A percentile compares a stretch with the other conserved stretches of the same genome.
phyloP scores from a whole-genome alignment of 345 rosid genomes.

The Hirschfeldia incana region DNA sequence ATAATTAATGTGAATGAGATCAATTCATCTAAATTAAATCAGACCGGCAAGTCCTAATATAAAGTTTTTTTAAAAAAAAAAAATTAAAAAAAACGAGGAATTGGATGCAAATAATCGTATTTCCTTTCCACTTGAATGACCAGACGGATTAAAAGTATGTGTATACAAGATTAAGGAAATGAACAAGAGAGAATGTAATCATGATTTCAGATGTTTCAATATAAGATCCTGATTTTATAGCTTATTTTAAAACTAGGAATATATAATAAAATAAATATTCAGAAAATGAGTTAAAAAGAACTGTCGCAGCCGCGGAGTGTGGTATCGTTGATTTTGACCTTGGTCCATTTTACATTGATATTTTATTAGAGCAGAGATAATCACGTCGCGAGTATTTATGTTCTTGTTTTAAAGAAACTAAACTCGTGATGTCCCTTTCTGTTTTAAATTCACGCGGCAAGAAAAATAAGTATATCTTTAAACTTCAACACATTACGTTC shows the following conservation, averaged over 20 bases:
- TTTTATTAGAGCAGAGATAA: not conserved
- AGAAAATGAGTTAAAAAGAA: not conserved
- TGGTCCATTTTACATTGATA: not conserved
- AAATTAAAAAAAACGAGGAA: not conserved
- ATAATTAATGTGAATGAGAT: constrained; percentile 5
- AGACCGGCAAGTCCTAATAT: constrained; percentile 8
- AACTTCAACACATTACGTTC: not conserved
- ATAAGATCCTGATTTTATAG: not conserved
- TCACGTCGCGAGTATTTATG: not conserved
- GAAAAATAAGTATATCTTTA: not conserved
- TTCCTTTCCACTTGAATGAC: not conserved
- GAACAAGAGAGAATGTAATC: not conserved
- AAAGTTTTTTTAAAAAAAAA: too few species aligned
- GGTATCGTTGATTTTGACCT: not conserved
- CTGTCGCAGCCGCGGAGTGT: not conserved
- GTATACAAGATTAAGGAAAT: not conserved
- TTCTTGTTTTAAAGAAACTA: not conserved
- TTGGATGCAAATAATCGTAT: not conserved
- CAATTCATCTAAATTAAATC: constrained; percentile 6
- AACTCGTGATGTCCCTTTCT: not conserved
- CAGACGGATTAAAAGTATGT: not conserved
- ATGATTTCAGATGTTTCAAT: not conserved
- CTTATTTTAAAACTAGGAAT: not conserved
- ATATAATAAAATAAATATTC: not conserved
- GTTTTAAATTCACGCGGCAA: not conserved